These are phyloP conservation scores for Trichoderma orchidacearum DNA, from an alignment of 495 filamentous ascomycete genomes.

Conservation along the genomic window DNA sequence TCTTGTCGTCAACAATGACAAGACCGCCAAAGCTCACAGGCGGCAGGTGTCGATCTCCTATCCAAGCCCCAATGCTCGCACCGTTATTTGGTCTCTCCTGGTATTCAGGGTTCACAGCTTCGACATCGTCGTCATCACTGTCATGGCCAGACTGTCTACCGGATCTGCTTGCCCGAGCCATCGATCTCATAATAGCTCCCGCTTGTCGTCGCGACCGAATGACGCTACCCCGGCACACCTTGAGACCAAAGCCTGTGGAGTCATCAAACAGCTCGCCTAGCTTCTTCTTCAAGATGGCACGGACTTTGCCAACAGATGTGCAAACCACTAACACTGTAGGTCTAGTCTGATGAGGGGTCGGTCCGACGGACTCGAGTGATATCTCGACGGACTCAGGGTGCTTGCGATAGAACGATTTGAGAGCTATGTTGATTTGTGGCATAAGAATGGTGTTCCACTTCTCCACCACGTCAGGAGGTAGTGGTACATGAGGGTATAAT, in stretches of 20 bases:
- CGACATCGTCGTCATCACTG: constrained; percentile 12
- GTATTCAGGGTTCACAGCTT: constrained; percentile 45
- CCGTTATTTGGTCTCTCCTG: constrained; percentile 71
- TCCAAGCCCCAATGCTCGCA: constrained; percentile 84
- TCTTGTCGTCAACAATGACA: constrained; percentile 66
- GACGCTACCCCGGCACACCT: constrained; percentile 57
- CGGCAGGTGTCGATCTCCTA: constrained; percentile 68
- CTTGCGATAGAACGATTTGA: constrained; percentile 48
- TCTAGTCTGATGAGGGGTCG: constrained; percentile 46
- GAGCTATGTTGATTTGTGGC: constrained; percentile 49
- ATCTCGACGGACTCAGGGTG: constrained; percentile 60
- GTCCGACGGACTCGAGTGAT: constrained; percentile 60
- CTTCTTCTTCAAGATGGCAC: constrained; percentile 56
- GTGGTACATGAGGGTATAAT: constrained; percentile 33
- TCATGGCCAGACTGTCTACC: constrained; percentile 4
- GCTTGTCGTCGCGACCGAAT: constrained; percentile 46
- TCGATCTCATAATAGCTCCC: constrained; percentile 15
- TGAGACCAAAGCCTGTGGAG: constrained; percentile 37
- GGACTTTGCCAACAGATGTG: constrained; percentile 54
- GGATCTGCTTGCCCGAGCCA: constrained; percentile 10
- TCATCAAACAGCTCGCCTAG: constrained; percentile 44
- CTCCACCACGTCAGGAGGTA: constrained; percentile 48
- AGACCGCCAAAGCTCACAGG: constrained; percentile 84
- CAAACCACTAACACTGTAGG: constrained; percentile 70
- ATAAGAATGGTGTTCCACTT: constrained; percentile 61